Conservation (phyloP, 2,329 filamentous ascomycete species). For the Aspergillus brasiliensis region DNA sequence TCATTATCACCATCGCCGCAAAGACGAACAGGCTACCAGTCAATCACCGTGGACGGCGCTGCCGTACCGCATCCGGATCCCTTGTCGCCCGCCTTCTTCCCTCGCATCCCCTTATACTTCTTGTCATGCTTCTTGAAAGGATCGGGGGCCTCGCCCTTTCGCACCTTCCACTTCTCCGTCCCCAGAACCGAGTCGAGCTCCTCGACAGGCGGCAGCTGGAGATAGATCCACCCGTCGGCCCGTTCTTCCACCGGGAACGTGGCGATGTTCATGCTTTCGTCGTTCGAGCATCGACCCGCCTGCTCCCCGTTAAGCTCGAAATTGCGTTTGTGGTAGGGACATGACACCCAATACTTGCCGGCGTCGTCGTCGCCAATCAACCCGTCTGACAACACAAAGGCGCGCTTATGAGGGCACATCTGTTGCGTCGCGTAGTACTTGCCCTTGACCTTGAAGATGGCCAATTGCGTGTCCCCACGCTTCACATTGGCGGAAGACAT, state of each 20-base stretch:
- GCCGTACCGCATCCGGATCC: slow-evolving; percentile 13
- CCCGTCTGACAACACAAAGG: slow-evolving; percentile 86
- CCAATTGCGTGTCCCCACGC: slow-evolving; percentile 84
- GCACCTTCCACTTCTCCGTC: slow-evolving; percentile 76
- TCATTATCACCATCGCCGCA: background rate
- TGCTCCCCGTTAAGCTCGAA: slow-evolving; percentile 70
- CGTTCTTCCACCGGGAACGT: slow-evolving; percentile 78
- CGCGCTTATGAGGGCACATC: slow-evolving; percentile 91
- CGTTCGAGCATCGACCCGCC: slow-evolving; percentile 72
- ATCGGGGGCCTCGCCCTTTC: slow-evolving; percentile 65
- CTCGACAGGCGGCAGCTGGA: slow-evolving; percentile 76
- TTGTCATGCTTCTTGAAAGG: slow-evolving; percentile 60
- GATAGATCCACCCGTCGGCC: slow-evolving; percentile 74
- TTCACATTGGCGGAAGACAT: slow-evolving; percentile 74
- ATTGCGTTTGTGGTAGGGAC: slow-evolving; percentile 88
- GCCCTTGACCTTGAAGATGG: slow-evolving; percentile 80
- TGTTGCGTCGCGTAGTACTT: slow-evolving; percentile 85
- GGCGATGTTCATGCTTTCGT: slow-evolving; percentile 74
- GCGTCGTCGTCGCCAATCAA: slow-evolving; percentile 66
- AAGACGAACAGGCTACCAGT: slow-evolving; percentile 29
- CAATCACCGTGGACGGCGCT: slow-evolving; percentile 32
- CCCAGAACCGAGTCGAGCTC: slow-evolving; percentile 80
- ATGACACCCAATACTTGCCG: slow-evolving; percentile 79
- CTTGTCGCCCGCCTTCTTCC: slow-evolving; percentile 48
- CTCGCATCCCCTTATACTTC: slow-evolving; percentile 58